Evolutionary conservation across 1,284 basidiomycete genomes (phyloP).

Genomic region (Ceratobasidium sp.): DNA sequence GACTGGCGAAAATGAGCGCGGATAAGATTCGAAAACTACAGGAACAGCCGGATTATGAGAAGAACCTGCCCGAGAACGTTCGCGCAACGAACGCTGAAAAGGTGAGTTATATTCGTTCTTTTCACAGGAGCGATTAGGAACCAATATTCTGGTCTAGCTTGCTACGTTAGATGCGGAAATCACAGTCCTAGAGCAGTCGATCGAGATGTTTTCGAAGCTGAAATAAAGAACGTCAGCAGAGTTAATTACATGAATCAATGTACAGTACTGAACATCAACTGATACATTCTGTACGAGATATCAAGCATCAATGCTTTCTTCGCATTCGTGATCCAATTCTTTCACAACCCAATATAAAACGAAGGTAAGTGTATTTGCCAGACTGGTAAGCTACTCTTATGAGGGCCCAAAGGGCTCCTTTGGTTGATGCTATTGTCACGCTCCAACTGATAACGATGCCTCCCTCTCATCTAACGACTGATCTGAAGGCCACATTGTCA

Average conservation of each 20-base stretch:
- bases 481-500: too few relatives aligned
- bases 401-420: too few relatives aligned
- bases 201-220: slow-evolving; percentile 70
- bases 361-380: too few relatives aligned
- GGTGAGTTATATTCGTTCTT: slow-evolving; percentile 62
- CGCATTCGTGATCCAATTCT: not conserved
- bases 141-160: slow-evolving; percentile 60
- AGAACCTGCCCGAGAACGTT: slow-evolving; percentile 83
- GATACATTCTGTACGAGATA: not conserved
- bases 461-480: too few relatives aligned
- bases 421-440: too few relatives aligned
- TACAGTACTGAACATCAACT: not conserved
- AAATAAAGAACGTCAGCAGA: slow-evolving; percentile 49
- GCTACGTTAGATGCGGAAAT: slow-evolving; percentile 76
- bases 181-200: slow-evolving; percentile 68
- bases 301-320: not conserved
- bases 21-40: slow-evolving; percentile 84
- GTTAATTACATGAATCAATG: not conserved
- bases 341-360: too few relatives aligned
- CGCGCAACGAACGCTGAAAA: slow-evolving; percentile 81
- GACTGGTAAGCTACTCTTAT: too few relatives aligned
- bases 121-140: slow-evolving; percentile 27
- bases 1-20: slow-evolving; percentile 74
- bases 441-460: too few relatives aligned
- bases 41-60: slow-evolving; percentile 79